These are phyloP conservation scores for Rosa multiflora DNA, from an alignment of 306 rosid genomes.

Conservation along the genomic window DNA sequence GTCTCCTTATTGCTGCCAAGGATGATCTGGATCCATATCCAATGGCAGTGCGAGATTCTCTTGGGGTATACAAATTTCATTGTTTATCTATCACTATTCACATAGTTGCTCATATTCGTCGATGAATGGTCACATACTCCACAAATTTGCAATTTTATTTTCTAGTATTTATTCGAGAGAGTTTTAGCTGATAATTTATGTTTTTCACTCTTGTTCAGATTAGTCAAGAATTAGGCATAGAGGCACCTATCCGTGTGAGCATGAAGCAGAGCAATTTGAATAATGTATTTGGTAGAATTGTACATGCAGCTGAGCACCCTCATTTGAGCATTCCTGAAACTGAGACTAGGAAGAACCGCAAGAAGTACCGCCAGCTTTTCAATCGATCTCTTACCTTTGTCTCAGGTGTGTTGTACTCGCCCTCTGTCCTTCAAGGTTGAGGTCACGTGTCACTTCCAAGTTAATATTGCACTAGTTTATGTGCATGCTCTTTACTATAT, in stretches of 20 bases:
- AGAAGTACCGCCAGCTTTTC: conserved; percentile 48
- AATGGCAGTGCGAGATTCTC: conserved; percentile 79
- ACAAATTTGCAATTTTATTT: conserved; percentile 9
- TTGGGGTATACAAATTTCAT: conserved; percentile 52
- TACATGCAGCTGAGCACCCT: conserved; percentile 74
- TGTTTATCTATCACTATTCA: conserved; percentile 8
- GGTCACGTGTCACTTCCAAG: neutral
- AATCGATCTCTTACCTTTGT: conserved; percentile 65
- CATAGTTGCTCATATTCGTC: conserved; percentile 9
- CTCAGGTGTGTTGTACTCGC: conserved; percentile 54
- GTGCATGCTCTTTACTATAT: conserved; percentile 15
- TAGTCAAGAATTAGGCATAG: conserved; percentile 83
- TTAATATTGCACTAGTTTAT: neutral
- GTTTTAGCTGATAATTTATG: neutral
- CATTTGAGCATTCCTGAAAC: conserved; percentile 90
- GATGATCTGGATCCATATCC: conserved; percentile 87
- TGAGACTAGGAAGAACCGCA: conserved; percentile 76
- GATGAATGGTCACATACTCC: conserved; percentile 12
- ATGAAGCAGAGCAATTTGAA: conserved; percentile 62
- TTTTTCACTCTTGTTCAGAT: conserved; percentile 41
- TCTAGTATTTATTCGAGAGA: neutral
- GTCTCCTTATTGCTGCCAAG: conserved; percentile 84
- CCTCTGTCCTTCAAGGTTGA: neutral
- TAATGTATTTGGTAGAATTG: conserved; percentile 60
- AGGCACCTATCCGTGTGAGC: conserved; percentile 75